These are phyloP conservation scores for Tolypocladium tropicale DNA, from an alignment of 2,329 filamentous ascomycete genomes.

Conservation along the genomic window DNA sequence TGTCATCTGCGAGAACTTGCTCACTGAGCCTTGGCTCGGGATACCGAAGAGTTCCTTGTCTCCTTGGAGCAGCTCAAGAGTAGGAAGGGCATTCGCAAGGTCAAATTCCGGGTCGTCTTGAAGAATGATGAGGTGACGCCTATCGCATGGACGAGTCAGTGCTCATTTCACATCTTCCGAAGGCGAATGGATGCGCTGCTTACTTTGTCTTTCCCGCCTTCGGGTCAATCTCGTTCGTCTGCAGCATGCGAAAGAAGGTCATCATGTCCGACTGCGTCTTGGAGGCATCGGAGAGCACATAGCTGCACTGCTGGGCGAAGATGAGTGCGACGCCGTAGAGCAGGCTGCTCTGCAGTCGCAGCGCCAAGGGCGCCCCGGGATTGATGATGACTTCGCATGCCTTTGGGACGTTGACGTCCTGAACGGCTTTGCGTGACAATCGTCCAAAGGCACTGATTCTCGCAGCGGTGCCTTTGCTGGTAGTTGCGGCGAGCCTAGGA, in stretches of 20 bases:
- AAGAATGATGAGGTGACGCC: conserved; percentile 65
- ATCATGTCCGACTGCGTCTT: conserved; percentile 65
- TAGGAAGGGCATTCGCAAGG: conserved; percentile 18
- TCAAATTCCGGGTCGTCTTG: conserved; percentile 73
- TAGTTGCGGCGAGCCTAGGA: conserved; percentile 78
- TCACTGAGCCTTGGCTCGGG: conserved; percentile 25
- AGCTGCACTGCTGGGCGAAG: conserved; percentile 77
- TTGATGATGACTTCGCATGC: conserved; percentile 84
- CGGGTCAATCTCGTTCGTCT: conserved; percentile 51
- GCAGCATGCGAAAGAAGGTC: conserved; percentile 48
- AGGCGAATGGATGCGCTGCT: conserved; percentile 27
- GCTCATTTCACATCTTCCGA: conserved; percentile 8
- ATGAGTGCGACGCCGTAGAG: conserved; percentile 80
- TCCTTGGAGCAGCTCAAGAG: conserved; percentile 24
- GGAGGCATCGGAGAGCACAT: conserved; percentile 73
- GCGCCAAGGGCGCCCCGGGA: conserved; percentile 72
- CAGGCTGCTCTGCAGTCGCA: conserved; percentile 81
- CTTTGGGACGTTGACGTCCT: conserved; percentile 75
- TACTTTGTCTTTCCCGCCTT: conserved; percentile 65
- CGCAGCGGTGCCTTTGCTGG: conserved; percentile 62
- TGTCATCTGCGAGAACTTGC: conserved; percentile 33
- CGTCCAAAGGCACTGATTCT: conserved; percentile 66
- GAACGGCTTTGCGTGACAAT: conserved; percentile 75
- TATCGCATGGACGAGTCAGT: conserved; percentile 22
- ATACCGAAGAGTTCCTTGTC: conserved; percentile 21